Conservation (phyloP, 1,284 basidiomycete species). For the Kalmanozyma brasiliensis region DNA sequence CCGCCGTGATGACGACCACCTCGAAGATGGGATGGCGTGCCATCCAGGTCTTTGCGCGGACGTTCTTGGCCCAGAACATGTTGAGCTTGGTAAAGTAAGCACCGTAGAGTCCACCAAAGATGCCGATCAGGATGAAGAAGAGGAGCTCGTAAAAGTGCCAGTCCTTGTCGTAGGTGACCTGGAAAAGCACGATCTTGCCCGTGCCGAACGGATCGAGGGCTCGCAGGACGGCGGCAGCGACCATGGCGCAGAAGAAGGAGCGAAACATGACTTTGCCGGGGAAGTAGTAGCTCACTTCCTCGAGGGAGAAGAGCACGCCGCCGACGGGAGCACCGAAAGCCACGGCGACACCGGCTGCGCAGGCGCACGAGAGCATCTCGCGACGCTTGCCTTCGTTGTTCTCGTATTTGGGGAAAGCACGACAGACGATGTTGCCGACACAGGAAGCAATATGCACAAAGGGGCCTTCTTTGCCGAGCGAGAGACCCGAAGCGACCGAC, state of each 20-base stretch:
- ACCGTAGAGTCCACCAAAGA: slow-evolving; percentile 82
- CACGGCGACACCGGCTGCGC: slow-evolving; percentile 78
- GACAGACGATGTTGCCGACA: slow-evolving; percentile 91
- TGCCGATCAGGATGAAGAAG: slow-evolving; percentile 84
- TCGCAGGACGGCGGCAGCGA: slow-evolving; percentile 68
- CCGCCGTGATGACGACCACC: slow-evolving; percentile 78
- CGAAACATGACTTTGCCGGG: slow-evolving; percentile 69
- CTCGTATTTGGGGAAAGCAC: slow-evolving; percentile 77
- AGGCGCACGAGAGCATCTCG: slow-evolving; percentile 57
- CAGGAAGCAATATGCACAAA: slow-evolving; percentile 96
- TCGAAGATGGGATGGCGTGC: slow-evolving; percentile 80
- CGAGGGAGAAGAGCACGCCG: slow-evolving; percentile 73
- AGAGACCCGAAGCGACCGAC: slow-evolving; percentile 69
- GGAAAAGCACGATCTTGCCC: slow-evolving; percentile 73
- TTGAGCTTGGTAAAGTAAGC: slow-evolving; percentile 93
- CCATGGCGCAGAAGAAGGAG: slow-evolving; percentile 63
- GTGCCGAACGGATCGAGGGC: slow-evolving; percentile 89
- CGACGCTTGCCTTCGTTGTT: slow-evolving; percentile 77
- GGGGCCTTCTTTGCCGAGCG: slow-evolving; percentile 82
- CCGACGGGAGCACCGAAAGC: slow-evolving; percentile 65
- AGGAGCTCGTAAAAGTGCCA: slow-evolving; percentile 84
- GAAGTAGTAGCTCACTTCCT: slow-evolving; percentile 69
- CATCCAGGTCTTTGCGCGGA: slow-evolving; percentile 63
- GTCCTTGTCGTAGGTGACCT: slow-evolving; percentile 90
- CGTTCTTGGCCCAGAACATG: slow-evolving; percentile 75